A percentile compares a stretch with the other conserved stretches of the same genome.
phyloP scores from a whole-genome alignment of 2,329 filamentous ascomycete species.

The Lizonia empirigonia region DNA sequence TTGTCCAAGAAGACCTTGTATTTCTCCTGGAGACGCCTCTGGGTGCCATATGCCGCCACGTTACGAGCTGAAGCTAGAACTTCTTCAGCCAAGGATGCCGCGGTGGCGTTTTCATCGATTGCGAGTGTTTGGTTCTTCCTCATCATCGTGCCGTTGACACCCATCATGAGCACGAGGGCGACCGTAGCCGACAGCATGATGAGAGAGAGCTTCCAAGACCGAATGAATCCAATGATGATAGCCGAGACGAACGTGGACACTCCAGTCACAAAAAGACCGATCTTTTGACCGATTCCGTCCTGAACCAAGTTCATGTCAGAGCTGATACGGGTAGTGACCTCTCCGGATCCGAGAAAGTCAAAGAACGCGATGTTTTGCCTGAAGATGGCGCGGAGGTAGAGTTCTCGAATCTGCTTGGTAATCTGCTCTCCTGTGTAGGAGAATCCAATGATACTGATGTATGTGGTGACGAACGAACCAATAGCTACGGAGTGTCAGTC shows the following conservation, averaged over 20 bases:
- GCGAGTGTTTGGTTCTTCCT: slow-evolving; percentile 76
- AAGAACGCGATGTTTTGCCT: slow-evolving; percentile 52
- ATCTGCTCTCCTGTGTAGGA: slow-evolving; percentile 67
- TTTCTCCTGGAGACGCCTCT: slow-evolving; percentile 85
- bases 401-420: slow-evolving; percentile 51
- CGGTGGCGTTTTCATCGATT: slow-evolving; percentile 78
- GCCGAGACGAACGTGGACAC: slow-evolving; percentile 73
- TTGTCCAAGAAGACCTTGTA: slow-evolving; percentile 77
- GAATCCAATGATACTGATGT: slow-evolving; percentile 79
- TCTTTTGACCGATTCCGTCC: slow-evolving; percentile 71
- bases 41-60: slow-evolving; percentile 89
- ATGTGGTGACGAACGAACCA: slow-evolving; percentile 68
- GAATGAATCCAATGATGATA: slow-evolving; percentile 89
- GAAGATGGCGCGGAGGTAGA: slow-evolving; percentile 68
- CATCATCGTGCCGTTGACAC: slow-evolving; percentile 72
- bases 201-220: slow-evolving; percentile 90
- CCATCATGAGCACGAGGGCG: slow-evolving; percentile 79
- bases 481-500: slow-evolving; percentile 28
- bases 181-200: slow-evolving; percentile 83
- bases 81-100: slow-evolving; percentile 89
- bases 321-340: slow-evolving; percentile 94
- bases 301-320: slow-evolving; percentile 94
- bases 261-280: slow-evolving; percentile 43
- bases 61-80: slow-evolving; percentile 93
- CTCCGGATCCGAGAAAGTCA: slow-evolving; percentile 91